phyloP scores from a whole-genome alignment of 345 rosid species.

The Acer yangbiense region DNA sequence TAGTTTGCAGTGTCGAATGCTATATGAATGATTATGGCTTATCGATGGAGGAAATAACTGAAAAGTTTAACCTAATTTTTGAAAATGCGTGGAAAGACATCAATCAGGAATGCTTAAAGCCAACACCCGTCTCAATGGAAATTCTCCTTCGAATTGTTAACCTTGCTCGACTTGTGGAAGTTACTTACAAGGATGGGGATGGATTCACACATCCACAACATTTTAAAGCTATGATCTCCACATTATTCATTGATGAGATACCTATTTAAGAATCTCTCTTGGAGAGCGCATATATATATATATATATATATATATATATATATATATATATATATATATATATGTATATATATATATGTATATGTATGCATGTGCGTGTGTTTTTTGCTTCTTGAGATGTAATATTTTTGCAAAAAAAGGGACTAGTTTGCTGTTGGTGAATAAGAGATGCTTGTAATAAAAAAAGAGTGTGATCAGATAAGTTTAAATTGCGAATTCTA shows the following conservation, averaged over 20 bases:
- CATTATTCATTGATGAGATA: neutral
- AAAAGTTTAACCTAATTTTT: neutral
- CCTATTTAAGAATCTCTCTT: neutral
- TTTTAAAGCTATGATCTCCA: neutral
- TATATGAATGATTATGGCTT: conserved; percentile 14
- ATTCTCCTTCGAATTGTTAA: conserved; percentile 8
- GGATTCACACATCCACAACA: neutral
- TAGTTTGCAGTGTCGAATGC: conserved; percentile 12
- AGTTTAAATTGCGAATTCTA: too few relatives aligned
- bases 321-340: too few relatives aligned
- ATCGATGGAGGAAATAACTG: neutral
- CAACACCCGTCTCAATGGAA: neutral
- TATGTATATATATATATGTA: too few relatives aligned
- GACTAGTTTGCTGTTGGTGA: too few relatives aligned
- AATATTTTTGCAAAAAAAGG: too few relatives aligned
- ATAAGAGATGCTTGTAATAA: too few relatives aligned
- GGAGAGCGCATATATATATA: too few relatives aligned
- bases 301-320: too few relatives aligned
- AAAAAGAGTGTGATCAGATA: too few relatives aligned
- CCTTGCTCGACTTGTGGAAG: neutral
- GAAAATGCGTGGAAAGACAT: conserved; percentile 15
- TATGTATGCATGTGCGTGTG: too few relatives aligned
- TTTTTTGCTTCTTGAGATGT: too few relatives aligned
- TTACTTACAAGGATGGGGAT: neutral
- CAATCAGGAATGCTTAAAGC: conserved; percentile 1